Evolutionary conservation across 2,329 filamentous ascomycete genomes (phyloP), one percentile per base, ranked within the genome.

Genomic region (Passalora sequoiae): DNA sequence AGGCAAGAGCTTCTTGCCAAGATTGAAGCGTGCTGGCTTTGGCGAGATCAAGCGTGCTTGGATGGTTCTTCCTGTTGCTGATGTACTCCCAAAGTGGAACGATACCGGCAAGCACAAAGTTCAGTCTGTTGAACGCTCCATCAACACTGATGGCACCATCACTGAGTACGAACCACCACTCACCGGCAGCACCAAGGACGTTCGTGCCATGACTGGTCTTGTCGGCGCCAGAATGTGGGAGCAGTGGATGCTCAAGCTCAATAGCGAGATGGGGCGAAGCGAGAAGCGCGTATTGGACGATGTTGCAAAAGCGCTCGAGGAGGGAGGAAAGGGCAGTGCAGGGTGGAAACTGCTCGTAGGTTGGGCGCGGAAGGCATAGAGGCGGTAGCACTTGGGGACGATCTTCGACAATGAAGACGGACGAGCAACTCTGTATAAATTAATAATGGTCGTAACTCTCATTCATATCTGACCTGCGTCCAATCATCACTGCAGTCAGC

Each of bases 221-320:
- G 80, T 91, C 1, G 92, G 88, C 4, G 83, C 84, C 19, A 92
- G 89, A 82, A 82, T 83, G 63, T 98, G 89, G 91, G 92, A 98
- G 75, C 85, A 87, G 64, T 98, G 92, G 92, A 77, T 97, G 65
- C 70, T 96, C 54, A 86, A 88, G 60, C 77, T 91, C 58, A 86
- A 92, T 69, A 78, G 83, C 69, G 89, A 96, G 71, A 92, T 87
- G 60, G 84, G 86, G 19, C 82, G 87, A 61, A 71, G 73, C 24
- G 70, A 73, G 44, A 64, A 67, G 35, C 70, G 66, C 46, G 63
- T 77, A 40, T 58, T 81, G 38, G 74, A 78, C 46, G 76, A 75
- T 19, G 70, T 81, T 13, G 72, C 75, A 15, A 70, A 71, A 49
- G 71, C 79, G 16, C 69, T 83, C 45, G 76, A 80, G 51, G 78